Percentiles rank a stretch among this genome's conserved stretches.
These are phyloP conservation scores for Corymbia citriodora DNA, from an alignment of 441 rosid species.

Conservation along the genomic window DNA sequence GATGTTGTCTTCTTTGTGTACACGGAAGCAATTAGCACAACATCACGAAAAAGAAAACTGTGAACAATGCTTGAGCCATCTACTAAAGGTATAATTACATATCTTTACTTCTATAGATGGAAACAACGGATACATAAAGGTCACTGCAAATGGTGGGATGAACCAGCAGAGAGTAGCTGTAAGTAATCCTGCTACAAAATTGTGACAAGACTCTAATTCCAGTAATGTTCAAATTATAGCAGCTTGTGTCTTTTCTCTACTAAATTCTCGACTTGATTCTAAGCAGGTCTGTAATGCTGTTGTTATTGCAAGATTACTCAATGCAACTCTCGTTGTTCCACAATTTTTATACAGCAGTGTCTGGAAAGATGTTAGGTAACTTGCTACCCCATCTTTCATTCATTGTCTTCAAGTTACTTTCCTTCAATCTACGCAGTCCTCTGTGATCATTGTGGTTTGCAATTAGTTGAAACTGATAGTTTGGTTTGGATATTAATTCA, in stretches of 20 bases:
- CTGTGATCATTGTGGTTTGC: background rate
- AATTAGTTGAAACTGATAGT: background rate
- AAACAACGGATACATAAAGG: conserved; percentile 76
- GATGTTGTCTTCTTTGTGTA: background rate
- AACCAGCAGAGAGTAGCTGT: conserved; percentile 99
- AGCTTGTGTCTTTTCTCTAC: background rate
- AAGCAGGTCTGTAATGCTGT: conserved; percentile 92
- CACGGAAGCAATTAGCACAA: background rate
- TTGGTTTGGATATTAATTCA: background rate
- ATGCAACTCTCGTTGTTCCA: conserved; percentile 89
- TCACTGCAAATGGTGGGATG: conserved; percentile 97
- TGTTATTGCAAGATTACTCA: conserved; percentile 75
- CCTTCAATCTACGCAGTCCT: background rate
- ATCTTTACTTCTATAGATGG: conserved; percentile 35
- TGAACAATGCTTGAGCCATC: background rate
- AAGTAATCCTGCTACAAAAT: conserved; percentile 25
- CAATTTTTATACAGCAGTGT: conserved; percentile 93
- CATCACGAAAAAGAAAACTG: background rate
- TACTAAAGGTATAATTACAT: background rate
- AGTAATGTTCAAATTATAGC: background rate
- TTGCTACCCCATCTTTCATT: background rate
- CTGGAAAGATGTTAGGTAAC: conserved; percentile 90
- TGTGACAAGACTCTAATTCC: background rate
- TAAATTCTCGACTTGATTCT: conserved; percentile 9
- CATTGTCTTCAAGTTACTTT: background rate